Conservation (phyloP, 345 rosid genomes). For the Acer campestre region DNA sequence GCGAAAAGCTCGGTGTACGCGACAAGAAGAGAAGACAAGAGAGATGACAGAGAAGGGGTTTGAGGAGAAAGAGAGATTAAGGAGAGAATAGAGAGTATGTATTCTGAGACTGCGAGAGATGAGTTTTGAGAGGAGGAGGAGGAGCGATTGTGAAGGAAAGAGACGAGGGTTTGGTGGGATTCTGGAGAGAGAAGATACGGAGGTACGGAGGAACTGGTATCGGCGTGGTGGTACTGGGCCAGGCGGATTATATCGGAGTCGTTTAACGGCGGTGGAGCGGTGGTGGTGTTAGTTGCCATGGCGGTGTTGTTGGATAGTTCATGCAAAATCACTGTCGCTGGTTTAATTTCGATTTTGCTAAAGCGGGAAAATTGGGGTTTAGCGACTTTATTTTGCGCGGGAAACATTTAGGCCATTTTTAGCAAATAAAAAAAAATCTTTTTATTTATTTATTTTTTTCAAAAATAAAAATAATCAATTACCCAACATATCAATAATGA, state of each 20-base stretch:
- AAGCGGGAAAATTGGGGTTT: conserved; percentile 12
- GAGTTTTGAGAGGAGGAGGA: conserved; percentile 43
- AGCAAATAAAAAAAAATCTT: neutral
- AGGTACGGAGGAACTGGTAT: conserved; percentile 42
- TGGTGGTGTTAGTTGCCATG: conserved; percentile 29
- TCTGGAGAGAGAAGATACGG: conserved; percentile 51
- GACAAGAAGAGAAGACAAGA: conserved; percentile 65
- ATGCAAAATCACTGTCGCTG: neutral
- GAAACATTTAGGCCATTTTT: neutral
- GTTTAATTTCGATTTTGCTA: neutral
- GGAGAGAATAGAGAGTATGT: conserved; percentile 57
- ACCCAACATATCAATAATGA: too few relatives aligned
- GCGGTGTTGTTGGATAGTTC: conserved; percentile 15
- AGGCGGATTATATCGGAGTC: conserved; percentile 59
- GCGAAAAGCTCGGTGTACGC: conserved; percentile 54
- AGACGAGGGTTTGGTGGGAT: conserved; percentile 51
- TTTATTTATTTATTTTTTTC: too few relatives aligned
- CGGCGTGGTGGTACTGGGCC: conserved; percentile 47
- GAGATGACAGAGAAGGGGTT: conserved; percentile 47
- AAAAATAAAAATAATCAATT: too few relatives aligned
- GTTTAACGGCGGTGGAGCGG: conserved; percentile 34
- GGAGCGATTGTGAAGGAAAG: conserved; percentile 58
- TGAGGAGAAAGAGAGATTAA: conserved; percentile 59
- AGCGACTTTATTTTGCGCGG: conserved; percentile 21
- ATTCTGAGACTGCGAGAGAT: conserved; percentile 61